Evolutionary conservation across 176 grass and related monocot species (phyloP), one percentile per base, ranked within the genome.

Genomic region (Juncus inflexus): DNA sequence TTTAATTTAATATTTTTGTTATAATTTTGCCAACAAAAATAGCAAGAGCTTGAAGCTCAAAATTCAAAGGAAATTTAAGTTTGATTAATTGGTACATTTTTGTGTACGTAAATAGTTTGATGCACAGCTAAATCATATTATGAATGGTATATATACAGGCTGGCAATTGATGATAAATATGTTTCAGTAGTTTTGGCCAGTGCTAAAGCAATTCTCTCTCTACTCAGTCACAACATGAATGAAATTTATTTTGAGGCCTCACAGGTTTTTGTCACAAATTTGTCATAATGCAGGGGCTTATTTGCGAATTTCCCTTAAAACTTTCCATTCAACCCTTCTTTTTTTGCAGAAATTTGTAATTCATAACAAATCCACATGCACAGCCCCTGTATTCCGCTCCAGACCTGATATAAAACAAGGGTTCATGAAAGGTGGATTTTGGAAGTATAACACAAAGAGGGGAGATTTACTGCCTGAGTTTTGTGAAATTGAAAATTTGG

Each of bases 141-240:
- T n/a, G n/a, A n/a, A n/a, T n/a, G n/a, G n/a, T n/a, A n/a, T n/a
- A n/a, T n/a, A 80, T 79, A 54, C 77, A 97, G 92, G 92, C 83
- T 97, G 64, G 39, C 80, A 36, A 79, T 97, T 79, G 92, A 91
- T 77, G 92, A 91, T 85, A 97, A 91, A 77, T 84, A 97, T 74
- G 92, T 86, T 76, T 91, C 84, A 74, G 87, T 91, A 79, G 87
- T 91, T 86, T 56, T 97, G 63, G 63, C 56, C 80, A 89, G 92
- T 79, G 79, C 80, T 58, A 97, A 78, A 87, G 74, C 75, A 75
- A 81, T 97, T 50, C 79, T 79, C 61, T 73, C 67, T 54, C 65
- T 89, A 79, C 82, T 97, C 73, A 81, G 80, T 67, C 66, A 66
- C 43, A 84, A 91, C 36, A 72, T 91, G 56, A 97, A 89, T 56